Base-by-base conservation (phyloP, 2,329 filamentous ascomycete species). In the Talaromyces verruculosus region DNA sequence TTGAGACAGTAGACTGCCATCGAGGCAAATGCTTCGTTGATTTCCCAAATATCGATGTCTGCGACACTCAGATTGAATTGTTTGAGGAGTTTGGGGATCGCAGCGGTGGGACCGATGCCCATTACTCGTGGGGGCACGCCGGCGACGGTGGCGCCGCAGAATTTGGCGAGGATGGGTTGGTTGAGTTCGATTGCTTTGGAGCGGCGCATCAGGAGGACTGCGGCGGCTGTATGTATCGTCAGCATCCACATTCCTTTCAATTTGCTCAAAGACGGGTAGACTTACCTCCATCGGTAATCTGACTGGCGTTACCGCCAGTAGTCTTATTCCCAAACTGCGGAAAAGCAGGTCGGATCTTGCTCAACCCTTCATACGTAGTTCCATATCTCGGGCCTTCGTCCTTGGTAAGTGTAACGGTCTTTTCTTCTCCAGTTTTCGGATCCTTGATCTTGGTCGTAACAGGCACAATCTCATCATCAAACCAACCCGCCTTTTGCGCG, bases 11-110 rank as follows among this genome's bases (percentile, higher is more conserved):
- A 98, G 35, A 97, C 93, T 1, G 92, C 93, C 95, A 98, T 98
- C 62, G 91, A 95, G 25, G 93, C 94, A 74, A 99, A 99, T 1
- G 95, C 95, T 85, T 99, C 95, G 83, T 99, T 99, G 76, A 99
- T 81, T 85, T 98, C 95, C 72, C 94, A 84, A 41, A 98, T 85
- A 75, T 99, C 95, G 68, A 95, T 87, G 72, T 98, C 95, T 67
- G 89, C 86, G 63, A 96, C 83, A 28, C 85, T 87, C 68, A 99
- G 80, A 79, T 90, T 88, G 85, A 90, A 88, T 82, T 95, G 89
- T 75, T 81, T 80, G 55, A 99, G 86, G 35, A 99, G 88, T 87
- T 99, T 99, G 68, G 87, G 87, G 68, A 89, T 87, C 22, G 87
- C 87, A 70, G 87, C 79, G 10, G 81, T 80, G 37, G 82, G 82